phyloP scores from a whole-genome alignment of 1,284 basidiomycete species.

The Melanopsichium pennsylvanicum region DNA sequence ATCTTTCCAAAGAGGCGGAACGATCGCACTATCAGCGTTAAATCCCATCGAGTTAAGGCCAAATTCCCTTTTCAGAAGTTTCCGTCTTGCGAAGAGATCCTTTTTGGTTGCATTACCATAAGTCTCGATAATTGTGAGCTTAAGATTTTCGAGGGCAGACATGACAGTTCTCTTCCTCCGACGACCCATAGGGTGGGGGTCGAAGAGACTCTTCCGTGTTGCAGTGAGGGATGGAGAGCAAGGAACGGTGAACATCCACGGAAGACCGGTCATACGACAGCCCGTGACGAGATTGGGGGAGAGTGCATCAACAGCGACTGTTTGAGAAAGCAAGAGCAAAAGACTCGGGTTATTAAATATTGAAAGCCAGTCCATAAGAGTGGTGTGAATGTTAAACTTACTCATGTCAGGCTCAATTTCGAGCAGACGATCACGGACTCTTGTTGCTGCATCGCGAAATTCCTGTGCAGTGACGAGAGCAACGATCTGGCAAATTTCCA shows the following conservation, averaged over 20 bases:
- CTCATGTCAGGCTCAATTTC: constrained; percentile 46
- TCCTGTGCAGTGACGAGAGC: constrained; percentile 18
- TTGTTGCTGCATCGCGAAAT: constrained; percentile 33
- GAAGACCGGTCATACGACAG: constrained; percentile 47
- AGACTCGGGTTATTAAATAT: too few relatives aligned
- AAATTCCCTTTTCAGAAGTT: constrained; percentile 27
- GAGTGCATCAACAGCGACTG: constrained; percentile 51
- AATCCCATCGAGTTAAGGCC: constrained; percentile 33
- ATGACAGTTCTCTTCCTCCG: constrained; percentile 13
- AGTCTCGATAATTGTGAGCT: constrained; percentile 24
- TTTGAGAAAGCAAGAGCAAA: not conserved
- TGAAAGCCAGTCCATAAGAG: too few relatives aligned
- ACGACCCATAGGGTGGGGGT: constrained; percentile 49
- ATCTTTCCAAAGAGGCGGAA: constrained; percentile 37
- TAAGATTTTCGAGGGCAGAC: constrained; percentile 32
- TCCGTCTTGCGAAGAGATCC: constrained; percentile 23
- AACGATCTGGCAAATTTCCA: constrained; percentile 24
- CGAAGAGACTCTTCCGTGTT: constrained; percentile 14
- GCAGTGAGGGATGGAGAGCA: constrained; percentile 44
- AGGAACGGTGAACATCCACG: constrained; percentile 48
- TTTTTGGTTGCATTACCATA: constrained; percentile 27
- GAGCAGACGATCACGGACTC: constrained; percentile 33
- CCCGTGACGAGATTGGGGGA: constrained; percentile 50
- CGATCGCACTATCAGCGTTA: constrained; percentile 32
- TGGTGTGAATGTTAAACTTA: constrained; percentile 10